Evolutionary conservation across 306 rosid genomes (phyloP).

Genomic region (Trifolium subterraneum): DNA sequence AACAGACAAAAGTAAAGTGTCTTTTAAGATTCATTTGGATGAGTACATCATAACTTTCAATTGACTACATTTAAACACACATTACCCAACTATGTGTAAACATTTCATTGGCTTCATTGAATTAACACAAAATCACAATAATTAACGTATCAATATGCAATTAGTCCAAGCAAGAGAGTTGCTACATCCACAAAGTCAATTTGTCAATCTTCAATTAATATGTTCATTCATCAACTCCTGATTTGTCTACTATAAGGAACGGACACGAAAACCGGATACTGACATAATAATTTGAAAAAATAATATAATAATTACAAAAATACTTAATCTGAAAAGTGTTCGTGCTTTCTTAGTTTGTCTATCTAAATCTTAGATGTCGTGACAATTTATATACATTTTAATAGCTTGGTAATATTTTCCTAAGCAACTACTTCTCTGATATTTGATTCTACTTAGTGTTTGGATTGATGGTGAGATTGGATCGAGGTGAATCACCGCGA

Average conservation of each 20-base stretch:
- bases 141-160: conserved; percentile 39
- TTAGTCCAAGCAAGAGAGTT: conserved; percentile 31
- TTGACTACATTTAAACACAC: conserved; percentile 31
- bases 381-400: not conserved
- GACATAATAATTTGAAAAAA: no score
- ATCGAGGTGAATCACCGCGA: no score
- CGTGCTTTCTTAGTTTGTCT: no score
- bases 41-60: conserved; percentile 32
- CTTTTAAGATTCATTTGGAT: conserved; percentile 47
- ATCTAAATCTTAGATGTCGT: no score
- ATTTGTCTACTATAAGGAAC: no score
- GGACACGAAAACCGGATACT: no score
- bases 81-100: conserved; percentile 27
- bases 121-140: conserved; percentile 40
- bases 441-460: no score
- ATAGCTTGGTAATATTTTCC: no score
- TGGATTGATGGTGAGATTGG: no score
- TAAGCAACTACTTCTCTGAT: no score
- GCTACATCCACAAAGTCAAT: conserved; percentile 39
- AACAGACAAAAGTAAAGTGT: conserved; percentile 42
- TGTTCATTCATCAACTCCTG: conserved; percentile 16
- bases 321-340: no score
- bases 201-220: conserved; percentile 14
- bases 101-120: conserved; percentile 33
- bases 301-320: no score